Evolutionary conservation across 1,139 yeast species (phyloP).

Genomic region (Geotrichum macrosporum): DNA sequence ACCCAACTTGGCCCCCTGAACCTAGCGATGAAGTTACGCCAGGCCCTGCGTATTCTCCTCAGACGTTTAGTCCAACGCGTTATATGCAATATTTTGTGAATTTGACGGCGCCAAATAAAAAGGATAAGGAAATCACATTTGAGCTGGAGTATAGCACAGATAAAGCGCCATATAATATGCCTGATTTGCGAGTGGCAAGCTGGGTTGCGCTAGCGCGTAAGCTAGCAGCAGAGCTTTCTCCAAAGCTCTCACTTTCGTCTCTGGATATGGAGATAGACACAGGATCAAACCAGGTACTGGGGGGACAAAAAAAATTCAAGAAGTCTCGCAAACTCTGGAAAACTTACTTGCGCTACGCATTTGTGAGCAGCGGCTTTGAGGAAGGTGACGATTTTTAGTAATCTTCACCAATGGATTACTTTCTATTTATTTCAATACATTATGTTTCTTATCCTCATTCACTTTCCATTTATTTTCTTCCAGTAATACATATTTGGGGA

Average conservation of each 20-base stretch:
- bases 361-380: conserved; percentile 53
- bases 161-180: conserved; percentile 44
- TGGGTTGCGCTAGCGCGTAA: conserved; percentile 57
- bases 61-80: conserved; percentile 64
- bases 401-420: too few relatives aligned
- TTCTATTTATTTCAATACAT: too few relatives aligned
- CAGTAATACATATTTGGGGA: too few relatives aligned
- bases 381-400: conserved; percentile 9
- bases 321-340: conserved; percentile 34
- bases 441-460: too few relatives aligned
- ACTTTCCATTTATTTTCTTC: too few relatives aligned
- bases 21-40: conserved; percentile 48
- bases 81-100: conserved; percentile 73
- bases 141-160: conserved; percentile 69
- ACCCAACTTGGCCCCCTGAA: conserved; percentile 62
- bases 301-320: conserved; percentile 25
- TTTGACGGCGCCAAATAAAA: conserved; percentile 48
- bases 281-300: too few relatives aligned
- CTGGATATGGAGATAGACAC: too few relatives aligned
- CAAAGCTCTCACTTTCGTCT: conserved; percentile 14
- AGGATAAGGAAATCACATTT: conserved; percentile 49
- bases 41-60: conserved; percentile 75
- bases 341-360: conserved; percentile 48
- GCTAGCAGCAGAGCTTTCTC: conserved; percentile 41
- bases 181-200: conserved; percentile 28